Base-by-base conservation (phyloP, 768 basidiomycete species). In the Agaricus blazei region DNA sequence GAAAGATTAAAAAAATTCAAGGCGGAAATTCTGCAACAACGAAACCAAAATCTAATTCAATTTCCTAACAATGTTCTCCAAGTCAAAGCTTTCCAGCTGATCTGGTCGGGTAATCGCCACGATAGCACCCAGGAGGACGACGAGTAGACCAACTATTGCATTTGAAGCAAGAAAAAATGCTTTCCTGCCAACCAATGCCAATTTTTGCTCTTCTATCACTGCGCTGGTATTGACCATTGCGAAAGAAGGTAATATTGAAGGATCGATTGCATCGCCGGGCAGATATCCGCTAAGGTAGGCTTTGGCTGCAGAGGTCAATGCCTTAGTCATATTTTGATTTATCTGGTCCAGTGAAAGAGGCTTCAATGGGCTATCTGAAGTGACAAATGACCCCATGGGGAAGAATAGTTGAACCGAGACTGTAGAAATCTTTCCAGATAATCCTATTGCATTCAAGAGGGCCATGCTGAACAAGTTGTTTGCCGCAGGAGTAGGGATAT, bases 11-110 rank as follows among this genome's bases (percentile, higher is more conserved):
- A 19, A 19, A 19, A 19, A 19, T 19, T 19, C 19, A 19, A 19
- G 19, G 19, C 19, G 19, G 19, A 19, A 19, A 19, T 19, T 19
- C 19, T 19, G 19, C 19, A 19, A 19, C 19, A 19, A 19, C 19
- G 19, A 19, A 19, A 19, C 19, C 19, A 19, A 19, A 19, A 19
- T 19, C 19, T 19, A 19, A 19, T 19, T 19, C 19, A 19, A 19
- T 19, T 19, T 19, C 19, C 19, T 48, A 4, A 41, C n/a, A 19
- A 54, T 54, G 40, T 54, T 54, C 8, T 48, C 46, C 53, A 54
- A 34, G 8, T 54, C 53, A 23, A 54, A 54, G 4, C 45, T 47
- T 14, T 42, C 27, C 11, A 54, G 37, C 31, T 42, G 37, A 48
- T 54, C 53, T 5, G 12, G 46, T 14, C 15, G 47, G 36, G 41